Percentiles rank a stretch among this genome's conserved stretches.
Conservation (phyloP, 2,329 filamentous ascomycete genomes). For the Dactylonectria macrodidyma region DNA sequence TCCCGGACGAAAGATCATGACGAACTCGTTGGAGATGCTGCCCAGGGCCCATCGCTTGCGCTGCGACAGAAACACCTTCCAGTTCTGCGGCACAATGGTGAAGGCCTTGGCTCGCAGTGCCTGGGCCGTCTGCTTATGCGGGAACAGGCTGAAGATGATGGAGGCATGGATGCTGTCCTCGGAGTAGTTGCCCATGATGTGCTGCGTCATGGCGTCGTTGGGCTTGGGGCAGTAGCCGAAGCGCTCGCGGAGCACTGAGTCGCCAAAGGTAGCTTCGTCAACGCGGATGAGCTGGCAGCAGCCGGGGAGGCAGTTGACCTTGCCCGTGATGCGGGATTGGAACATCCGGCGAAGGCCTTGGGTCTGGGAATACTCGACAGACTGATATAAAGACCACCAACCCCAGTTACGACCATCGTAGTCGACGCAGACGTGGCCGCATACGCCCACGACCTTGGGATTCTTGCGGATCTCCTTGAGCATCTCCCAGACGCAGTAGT, state of each 20-base stretch:
- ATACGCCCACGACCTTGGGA: slow-evolving; percentile 62
- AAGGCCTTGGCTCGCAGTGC: slow-evolving; percentile 63
- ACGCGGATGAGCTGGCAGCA: slow-evolving; percentile 66
- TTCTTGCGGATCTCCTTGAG: slow-evolving; percentile 59
- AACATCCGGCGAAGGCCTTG: slow-evolving; percentile 64
- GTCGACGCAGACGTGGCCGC: slow-evolving; percentile 64
- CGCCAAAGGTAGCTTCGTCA: slow-evolving; percentile 64
- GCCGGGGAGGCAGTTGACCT: slow-evolving; percentile 64
- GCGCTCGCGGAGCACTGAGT: slow-evolving; percentile 60
- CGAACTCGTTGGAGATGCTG: slow-evolving; percentile 64
- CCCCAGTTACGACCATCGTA: slow-evolving; percentile 59
- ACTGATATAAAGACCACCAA: slow-evolving; percentile 63
- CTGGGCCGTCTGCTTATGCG: slow-evolving; percentile 61
- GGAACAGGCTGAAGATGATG: slow-evolving; percentile 63
- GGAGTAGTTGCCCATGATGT: slow-evolving; percentile 64
- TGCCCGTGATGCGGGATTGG: slow-evolving; percentile 64
- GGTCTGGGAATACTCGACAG: slow-evolving; percentile 63
- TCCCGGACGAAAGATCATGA: slow-evolving; percentile 61
- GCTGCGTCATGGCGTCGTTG: slow-evolving; percentile 64
- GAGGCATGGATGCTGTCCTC: slow-evolving; percentile 66
- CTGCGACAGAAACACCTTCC: slow-evolving; percentile 64
- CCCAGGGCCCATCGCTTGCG: slow-evolving; percentile 65
- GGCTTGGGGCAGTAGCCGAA: slow-evolving; percentile 65
- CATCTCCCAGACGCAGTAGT: slow-evolving; percentile 61
- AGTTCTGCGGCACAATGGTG: slow-evolving; percentile 61